Evolutionary conservation across 306 rosid species (phyloP).

Genomic region (Potentilla sterilis): DNA sequence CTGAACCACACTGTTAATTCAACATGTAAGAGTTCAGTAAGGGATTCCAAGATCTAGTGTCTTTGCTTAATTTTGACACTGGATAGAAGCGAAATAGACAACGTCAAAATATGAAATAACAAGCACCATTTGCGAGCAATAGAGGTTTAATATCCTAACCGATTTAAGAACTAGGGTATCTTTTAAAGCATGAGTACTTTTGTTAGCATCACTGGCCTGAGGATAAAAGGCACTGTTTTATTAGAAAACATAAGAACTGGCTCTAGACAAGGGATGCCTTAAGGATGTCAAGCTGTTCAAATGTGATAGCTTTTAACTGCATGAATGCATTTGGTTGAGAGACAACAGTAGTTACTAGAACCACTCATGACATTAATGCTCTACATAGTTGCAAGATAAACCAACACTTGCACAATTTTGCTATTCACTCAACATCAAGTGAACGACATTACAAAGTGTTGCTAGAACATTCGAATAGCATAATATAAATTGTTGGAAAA

Average conservation of each 20-base stretch:
- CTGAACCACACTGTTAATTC: neutral
- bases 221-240: neutral
- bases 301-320: neutral
- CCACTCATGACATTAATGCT: neutral
- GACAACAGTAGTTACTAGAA: neutral
- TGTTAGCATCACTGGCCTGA: neutral
- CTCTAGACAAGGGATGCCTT: neutral
- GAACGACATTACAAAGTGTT: neutral
- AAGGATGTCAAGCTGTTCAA: neutral
- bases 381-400: neutral
- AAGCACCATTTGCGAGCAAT: neutral
- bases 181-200: neutral
- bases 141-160: neutral
- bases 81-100: neutral
- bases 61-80: neutral
- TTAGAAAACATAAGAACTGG: neutral
- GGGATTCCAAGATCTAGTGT: neutral
- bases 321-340: neutral
- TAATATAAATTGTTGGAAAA: neutral
- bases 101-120: neutral
- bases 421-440: neutral
- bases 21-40: neutral
- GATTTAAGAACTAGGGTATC: neutral
- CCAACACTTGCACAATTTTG: neutral
- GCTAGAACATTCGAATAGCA: neutral